A percentile compares a stretch with the other conserved stretches of the same genome.
These are phyloP conservation scores for Sarocladiaceae sp. DNA, from an alignment of 2,329 filamentous ascomycete species.

Conservation along the genomic window DNA sequence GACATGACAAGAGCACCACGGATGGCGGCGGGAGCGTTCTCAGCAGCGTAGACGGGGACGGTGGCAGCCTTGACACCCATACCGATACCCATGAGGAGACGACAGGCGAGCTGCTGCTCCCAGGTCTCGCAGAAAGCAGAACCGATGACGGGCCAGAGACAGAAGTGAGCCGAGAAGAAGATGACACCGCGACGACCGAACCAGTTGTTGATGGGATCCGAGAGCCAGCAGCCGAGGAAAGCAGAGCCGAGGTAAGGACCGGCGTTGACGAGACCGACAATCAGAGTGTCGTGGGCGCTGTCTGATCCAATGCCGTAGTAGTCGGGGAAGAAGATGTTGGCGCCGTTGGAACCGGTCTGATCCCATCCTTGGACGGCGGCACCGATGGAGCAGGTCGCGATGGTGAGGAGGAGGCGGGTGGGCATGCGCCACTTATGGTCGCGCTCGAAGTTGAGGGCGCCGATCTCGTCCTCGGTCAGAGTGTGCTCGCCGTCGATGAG, in stretches of 20 bases:
- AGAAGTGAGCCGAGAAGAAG: slow-evolving; percentile 68
- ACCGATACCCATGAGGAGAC: slow-evolving; percentile 63
- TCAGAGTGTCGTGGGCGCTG: slow-evolving; percentile 28
- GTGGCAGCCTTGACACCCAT: slow-evolving; percentile 61
- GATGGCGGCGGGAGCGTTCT: slow-evolving; percentile 61
- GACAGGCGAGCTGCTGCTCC: slow-evolving; percentile 59
- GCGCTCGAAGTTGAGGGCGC: slow-evolving; percentile 52
- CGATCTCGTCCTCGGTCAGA: slow-evolving; percentile 50
- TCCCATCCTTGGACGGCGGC: slow-evolving; percentile 65
- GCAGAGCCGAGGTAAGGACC: slow-evolving; percentile 42
- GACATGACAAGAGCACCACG: slow-evolving; percentile 75
- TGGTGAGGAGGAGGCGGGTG: slow-evolving; percentile 56
- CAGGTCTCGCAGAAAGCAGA: slow-evolving; percentile 59
- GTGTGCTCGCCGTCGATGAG: slow-evolving; percentile 46
- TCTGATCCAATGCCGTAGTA: slow-evolving; percentile 30
- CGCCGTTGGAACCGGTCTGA: slow-evolving; percentile 52
- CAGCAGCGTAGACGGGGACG: slow-evolving; percentile 69
- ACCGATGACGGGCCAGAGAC: slow-evolving; percentile 57
- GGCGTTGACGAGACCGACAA: slow-evolving; percentile 63
- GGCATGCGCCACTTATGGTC: slow-evolving; percentile 63
- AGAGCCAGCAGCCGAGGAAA: slow-evolving; percentile 47
- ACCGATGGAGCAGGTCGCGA: slow-evolving; percentile 60
- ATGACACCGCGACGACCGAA: slow-evolving; percentile 48
- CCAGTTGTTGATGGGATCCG: slow-evolving; percentile 51
- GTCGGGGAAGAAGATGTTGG: slow-evolving; percentile 53